Base-by-base conservation (phyloP, 2,329 filamentous ascomycete genomes). In the Colletotrichum sp. region DNA sequence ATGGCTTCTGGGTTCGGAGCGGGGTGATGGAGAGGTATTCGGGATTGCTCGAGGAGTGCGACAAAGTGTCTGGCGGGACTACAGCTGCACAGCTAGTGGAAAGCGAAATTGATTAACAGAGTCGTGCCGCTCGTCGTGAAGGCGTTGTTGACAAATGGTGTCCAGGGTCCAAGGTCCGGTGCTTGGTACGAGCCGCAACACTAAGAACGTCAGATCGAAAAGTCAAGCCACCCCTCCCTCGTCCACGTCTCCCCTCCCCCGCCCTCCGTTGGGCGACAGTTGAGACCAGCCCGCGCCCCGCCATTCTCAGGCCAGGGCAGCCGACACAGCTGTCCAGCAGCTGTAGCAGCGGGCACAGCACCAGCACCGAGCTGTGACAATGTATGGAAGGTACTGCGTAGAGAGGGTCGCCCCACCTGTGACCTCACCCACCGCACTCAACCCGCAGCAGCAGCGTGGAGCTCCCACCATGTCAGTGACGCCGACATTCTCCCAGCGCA, bases 211-310 rank as follows among this genome's bases (percentile, higher is more conserved):
- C 69, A 64, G 69, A 34, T 44, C 63, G 27, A 63, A 72, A 69
- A 67, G 72, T 71, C 69, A 68, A 60, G 61, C 72, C n/a, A 72
- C 74, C 74, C 74, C 74, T 69, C 74, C 48, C 32, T 44, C 32
- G 27, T 15, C 73, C 73, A 55, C 63, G 36, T 71, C 70, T 61
- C 55, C 22, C 27, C 48, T 36, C 30, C 30, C 66, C 66, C 48
- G 36, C 25, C 52, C 34, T 57, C 32, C 6, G 22, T 32, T 13
- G 32, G 61, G 61, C 32, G 16, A 25, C n/a, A 44, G 30, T 39
- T 70, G 57, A 70, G 66, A 70, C 66, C 67, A 65, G 44, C 66
- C 67, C 64, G 44, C 67, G 32, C 68, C 72, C 72, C 67, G 68
- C 72, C 44, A 22, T 52, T 22, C 44, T 52, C 44, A 48, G 44